phyloP scores from a whole-genome alignment of 2,329 filamentous ascomycete species.

The Talaromyces sp. region DNA sequence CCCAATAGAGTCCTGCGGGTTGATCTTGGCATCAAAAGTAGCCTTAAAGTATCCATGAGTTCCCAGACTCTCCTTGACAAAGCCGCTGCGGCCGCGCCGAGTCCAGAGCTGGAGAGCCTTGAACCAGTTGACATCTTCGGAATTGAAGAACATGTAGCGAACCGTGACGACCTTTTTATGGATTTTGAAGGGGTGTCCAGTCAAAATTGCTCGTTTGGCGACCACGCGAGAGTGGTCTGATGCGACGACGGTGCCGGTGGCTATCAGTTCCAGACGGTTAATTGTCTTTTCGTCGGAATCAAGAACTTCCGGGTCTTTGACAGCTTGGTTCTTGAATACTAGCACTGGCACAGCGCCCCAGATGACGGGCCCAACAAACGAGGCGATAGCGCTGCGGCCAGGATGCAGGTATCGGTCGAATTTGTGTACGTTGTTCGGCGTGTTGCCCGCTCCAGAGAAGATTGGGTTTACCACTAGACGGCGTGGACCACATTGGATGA shows the following conservation, averaged over 20 bases:
- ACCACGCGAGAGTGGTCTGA: constrained; percentile 72
- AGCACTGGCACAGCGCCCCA: constrained; percentile 90
- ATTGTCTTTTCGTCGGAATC: constrained; percentile 36
- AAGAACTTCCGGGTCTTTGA: constrained; percentile 36
- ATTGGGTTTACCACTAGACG: constrained; percentile 84
- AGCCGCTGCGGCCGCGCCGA: constrained; percentile 77
- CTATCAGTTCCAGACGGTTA: constrained; percentile 65
- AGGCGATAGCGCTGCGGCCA: constrained; percentile 80
- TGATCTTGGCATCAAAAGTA: constrained; percentile 92
- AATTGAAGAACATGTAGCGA: constrained; percentile 99
- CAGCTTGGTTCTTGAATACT: constrained; percentile 64
- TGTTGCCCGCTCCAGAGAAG: constrained; percentile 83
- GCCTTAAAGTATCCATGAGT: constrained; percentile 99
- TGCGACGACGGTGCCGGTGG: constrained; percentile 78
- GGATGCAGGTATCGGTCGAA: constrained; percentile 89
- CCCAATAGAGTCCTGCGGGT: constrained; percentile 88
- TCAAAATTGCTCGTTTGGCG: constrained; percentile 88
- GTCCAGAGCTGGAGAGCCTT: constrained; percentile 96
- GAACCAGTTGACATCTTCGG: constrained; percentile 94
- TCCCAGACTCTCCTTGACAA: constrained; percentile 87
- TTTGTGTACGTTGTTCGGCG: constrained; percentile 95
- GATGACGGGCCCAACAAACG: constrained; percentile 82
- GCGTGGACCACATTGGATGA: constrained; percentile 85
- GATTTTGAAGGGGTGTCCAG: constrained; percentile 96
- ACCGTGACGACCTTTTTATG: constrained; percentile 97